A percentile compares a stretch with the other conserved stretches of the same genome.
Evolutionary conservation across 805 yeast species (phyloP).

Genomic region (Starmerella davenportii): DNA sequence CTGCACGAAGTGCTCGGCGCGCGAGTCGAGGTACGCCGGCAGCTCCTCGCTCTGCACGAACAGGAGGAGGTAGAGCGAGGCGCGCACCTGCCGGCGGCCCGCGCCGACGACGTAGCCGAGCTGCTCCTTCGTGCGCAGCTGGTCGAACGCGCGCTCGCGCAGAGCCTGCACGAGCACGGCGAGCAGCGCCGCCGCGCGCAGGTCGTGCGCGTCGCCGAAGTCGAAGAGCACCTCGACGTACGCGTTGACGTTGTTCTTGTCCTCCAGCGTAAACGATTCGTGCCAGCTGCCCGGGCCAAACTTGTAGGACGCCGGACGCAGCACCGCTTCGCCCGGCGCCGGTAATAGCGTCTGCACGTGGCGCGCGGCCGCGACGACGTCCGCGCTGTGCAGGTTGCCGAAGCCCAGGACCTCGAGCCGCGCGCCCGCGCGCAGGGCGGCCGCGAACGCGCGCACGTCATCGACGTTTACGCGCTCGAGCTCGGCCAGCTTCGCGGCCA

Average conservation of each 20-base stretch:
- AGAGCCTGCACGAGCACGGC: constrained; percentile 56
- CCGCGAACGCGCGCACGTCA: constrained; percentile 6
- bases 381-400: constrained; percentile 48
- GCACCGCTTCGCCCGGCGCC: not conserved
- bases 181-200: constrained; percentile 30
- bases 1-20: constrained; percentile 52
- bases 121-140: constrained; percentile 83
- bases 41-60: constrained; percentile 72
- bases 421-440: constrained; percentile 31
- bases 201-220: constrained; percentile 35
- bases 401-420: constrained; percentile 55
- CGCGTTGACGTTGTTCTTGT: constrained; percentile 58
- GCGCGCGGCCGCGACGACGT: constrained; percentile 31
- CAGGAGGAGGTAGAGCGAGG: constrained; percentile 53
- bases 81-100: constrained; percentile 48
- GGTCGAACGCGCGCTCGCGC: constrained; percentile 77
- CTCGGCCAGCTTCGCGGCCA: constrained; percentile 44
- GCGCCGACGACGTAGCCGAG: constrained; percentile 87
- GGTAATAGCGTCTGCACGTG: not conserved
- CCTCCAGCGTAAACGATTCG: constrained; percentile 28
- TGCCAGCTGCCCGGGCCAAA: constrained; percentile 18
- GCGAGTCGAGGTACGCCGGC: constrained; percentile 50
- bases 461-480: constrained; percentile 27
- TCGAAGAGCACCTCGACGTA: constrained; percentile 67
- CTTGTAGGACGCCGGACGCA: constrained; percentile 19